Evolutionary conservation across 495 filamentous ascomycete species (phyloP), one percentile per base, ranked within the genome.

Genomic region (Tuber microsphaerosporum): DNA sequence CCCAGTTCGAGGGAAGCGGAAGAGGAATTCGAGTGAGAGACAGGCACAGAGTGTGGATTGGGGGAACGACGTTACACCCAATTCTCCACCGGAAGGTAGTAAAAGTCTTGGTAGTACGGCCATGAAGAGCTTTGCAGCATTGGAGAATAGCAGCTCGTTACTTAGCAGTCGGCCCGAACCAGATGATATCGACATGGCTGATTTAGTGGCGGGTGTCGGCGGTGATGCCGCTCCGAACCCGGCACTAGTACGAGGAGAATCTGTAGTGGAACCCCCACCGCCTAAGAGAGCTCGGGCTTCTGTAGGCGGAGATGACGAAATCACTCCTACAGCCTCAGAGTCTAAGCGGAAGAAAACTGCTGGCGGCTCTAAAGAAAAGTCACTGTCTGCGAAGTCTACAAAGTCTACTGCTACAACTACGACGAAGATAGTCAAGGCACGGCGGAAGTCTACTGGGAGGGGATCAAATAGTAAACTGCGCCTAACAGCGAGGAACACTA

Each of bases 131-230:
- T 80, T 81, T 73, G 74, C 73, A 39, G 39, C 46, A 22, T 70
- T 80, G 41, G 70, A 80, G 41, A 71, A 71, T 42, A 71, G 37
- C 43, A 65, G 34, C 19, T 76, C 75, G 19, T 72, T 74, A 20
- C 68, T 81, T 41, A 81, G 79, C 37, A 76, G 76, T 70, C 70
- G 75, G 17, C 76, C 80, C 0, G 76, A 81, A 43, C 76, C 68
- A 26, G 80, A 82, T 70, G 80, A 82, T 45, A 69, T 82, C 16
- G 76, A 79, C 61, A 82, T 81, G 80, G 56, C 72, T 6, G 79
- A 61, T 37, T 73, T 81, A 61, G 70, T 80, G 20, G 72, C 72
- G 16, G 71, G 73, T 73, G 70, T 76, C 14, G 79, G 79, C 5
- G 70, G 46, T 20, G 79, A 51, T 31, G 42, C 19, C n/a, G 37